Conservation (phyloP, 306 rosid species). For the Citrullus amarus region DNA sequence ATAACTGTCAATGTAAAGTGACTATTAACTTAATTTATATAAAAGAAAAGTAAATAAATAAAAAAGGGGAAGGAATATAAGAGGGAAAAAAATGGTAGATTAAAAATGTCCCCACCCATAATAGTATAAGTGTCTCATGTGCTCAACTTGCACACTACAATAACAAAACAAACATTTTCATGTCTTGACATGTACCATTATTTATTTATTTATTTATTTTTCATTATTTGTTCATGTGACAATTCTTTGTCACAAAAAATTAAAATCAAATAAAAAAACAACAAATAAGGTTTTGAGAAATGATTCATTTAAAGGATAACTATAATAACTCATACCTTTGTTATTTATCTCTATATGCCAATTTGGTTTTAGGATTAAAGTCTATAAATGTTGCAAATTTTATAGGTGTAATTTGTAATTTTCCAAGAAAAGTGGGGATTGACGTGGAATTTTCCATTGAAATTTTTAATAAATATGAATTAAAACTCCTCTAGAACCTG, state of each 20-base stretch:
- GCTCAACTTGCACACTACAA: background rate
- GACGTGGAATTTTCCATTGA: background rate
- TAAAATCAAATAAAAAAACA: no score
- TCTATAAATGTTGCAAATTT: background rate
- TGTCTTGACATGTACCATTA: background rate
- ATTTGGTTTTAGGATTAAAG: background rate
- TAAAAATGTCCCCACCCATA: background rate
- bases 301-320: background rate
- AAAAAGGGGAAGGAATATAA: background rate
- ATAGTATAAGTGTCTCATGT: conserved; percentile 2
- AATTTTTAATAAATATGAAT: no score
- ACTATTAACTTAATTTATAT: no score
- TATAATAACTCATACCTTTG: background rate
- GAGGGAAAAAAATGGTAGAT: background rate
- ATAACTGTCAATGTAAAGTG: no score
- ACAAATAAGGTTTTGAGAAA: no score
- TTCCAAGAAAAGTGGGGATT: background rate
- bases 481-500: background rate
- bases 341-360: background rate
- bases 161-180: conserved; percentile 1
- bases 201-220: background rate
- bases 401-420: no score
- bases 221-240: background rate
- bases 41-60: background rate
- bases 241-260: background rate